Base-by-base conservation (phyloP, 1,139 yeast genomes). In the Scheffersomyces lignicola region DNA sequence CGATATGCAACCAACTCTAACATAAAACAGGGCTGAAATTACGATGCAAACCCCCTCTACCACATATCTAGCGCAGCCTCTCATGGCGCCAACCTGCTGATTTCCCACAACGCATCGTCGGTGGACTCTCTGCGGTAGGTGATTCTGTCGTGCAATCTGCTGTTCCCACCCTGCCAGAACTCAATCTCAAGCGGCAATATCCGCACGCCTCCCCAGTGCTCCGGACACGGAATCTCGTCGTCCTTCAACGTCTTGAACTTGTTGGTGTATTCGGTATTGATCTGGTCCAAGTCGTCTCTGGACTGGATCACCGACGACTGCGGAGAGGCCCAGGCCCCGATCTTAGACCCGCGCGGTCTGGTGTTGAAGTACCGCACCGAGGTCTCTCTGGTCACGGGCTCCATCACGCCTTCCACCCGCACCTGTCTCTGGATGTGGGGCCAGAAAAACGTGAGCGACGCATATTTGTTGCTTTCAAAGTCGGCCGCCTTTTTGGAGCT, bases 241-340 rank as follows among this genome's bases (percentile, higher is more conserved):
- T 72, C 78, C 8, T 49, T 47, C 25, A 65, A 62, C 32, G 73
- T 80, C 42, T 78, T 74, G 49, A 86, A 89, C 54, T 79, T 72
- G 32, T 72, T 63, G 39, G 73, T 79, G 41, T 69, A 73, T 24
- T 66, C 54, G n/a, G 63, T 55, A 33, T 73, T 74, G 4, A 69
- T 52, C 0, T 57, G 52, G 33, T 89, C 87, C 41, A 92, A 73
- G 44, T 77, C 83, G 12, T 75, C 73, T 45, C 96, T 70, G 26
- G 69, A 60, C 14, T 58, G 51, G 21, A 92, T 69, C 1, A 67
- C 70, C 38, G 73, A 69, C 28, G 90, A 80, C 66, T 92, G 98
- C 2, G 95, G 95, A 29, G 95, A 83, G 0, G 97, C 85, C 96
- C 97, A 90, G 0, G 98, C 98, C 16, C 98, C 97, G 42, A 92